phyloP scores from a whole-genome alignment of 2,329 filamentous ascomycete genomes.

The Calonectria pauciramosa region DNA sequence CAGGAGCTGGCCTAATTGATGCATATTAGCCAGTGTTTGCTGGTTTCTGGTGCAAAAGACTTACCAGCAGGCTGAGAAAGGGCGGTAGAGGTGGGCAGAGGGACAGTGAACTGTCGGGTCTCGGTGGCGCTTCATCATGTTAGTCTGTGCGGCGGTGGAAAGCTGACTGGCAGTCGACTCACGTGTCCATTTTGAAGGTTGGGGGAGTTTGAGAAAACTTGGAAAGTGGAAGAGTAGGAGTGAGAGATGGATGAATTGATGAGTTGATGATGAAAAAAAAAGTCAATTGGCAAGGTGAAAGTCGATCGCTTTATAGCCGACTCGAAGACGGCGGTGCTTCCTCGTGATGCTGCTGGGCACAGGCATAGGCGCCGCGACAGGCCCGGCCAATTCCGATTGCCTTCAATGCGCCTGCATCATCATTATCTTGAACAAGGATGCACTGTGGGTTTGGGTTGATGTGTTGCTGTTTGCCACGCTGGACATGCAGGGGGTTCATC shows the following conservation, averaged over 20 bases:
- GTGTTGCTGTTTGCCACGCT: not conserved
- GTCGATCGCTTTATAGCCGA: not conserved
- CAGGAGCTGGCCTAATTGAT: not conserved
- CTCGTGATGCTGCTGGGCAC: not conserved
- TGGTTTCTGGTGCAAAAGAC: not conserved
- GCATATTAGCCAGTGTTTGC: not conserved
- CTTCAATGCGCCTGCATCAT: not conserved
- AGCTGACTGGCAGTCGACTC: not conserved
- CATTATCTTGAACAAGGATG: not conserved
- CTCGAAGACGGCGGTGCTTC: not conserved
- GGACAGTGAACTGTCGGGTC: not conserved
- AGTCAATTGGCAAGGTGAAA: not conserved
- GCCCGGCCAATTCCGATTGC: not conserved
- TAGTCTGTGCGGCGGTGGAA: not conserved
- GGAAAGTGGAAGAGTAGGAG: not conserved
- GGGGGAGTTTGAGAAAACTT: not conserved
- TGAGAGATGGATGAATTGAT: not conserved
- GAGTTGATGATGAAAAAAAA: not conserved
- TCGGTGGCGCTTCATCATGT: not conserved
- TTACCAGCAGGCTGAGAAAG: not conserved
- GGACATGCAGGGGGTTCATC: not conserved
- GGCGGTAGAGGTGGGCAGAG: not conserved
- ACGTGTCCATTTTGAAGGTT: not conserved
- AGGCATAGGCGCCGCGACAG: not conserved
- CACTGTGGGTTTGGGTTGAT: not conserved